Evolutionary conservation across 805 yeast genomes (phyloP), one percentile per base, ranked within the genome.

Genomic region (Suhomyces vadensis): DNA sequence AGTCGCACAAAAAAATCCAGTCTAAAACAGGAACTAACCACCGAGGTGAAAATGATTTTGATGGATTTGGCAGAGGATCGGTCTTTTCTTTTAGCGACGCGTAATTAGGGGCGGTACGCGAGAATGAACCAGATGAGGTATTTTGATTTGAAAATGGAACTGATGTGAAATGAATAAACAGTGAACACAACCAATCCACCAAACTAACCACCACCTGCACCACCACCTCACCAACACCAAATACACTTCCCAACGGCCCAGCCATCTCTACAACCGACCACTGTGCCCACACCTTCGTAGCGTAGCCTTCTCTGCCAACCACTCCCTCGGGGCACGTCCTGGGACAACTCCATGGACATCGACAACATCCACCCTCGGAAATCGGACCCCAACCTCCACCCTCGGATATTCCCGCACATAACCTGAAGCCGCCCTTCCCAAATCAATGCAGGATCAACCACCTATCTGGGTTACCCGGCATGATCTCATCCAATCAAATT

Each of bases 381-480:
- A n/a, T 14, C n/a, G n/a, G n/a, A n/a, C n/a, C n/a, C n/a, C n/a
- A n/a, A n/a, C n/a, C n/a, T n/a, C n/a, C 33, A 16, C 33, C 33
- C 33, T 29, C 33, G 33, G 20, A 29, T 9, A 17, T 17, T 29
- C 33, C 14, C 20, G 33, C 31, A 16, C 33, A 29, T 29, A 29
- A 29, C 33, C 33, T 14, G 33, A 14, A 29, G 20, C 33, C 33
- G 33, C 33, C 33, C 33, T 29, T 29, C 33, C 6, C 33, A 29
- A 13, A 10, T 4, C 16, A 17, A 17, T 29, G 33, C 33, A 29
- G 33, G 20, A 29, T n/a, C 10, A 11, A 7, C 16, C 33, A 6
- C 19, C 33, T 9, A 29, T 14, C 9, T 29, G 33, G 33, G 43
- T 40, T 40, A 40, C 43, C 43, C 45, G 37, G 31, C 45, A n/a